Evolutionary conservation across 2,329 filamentous ascomycete genomes (phyloP).

Genomic region (Pestalotiopsis fici): DNA sequence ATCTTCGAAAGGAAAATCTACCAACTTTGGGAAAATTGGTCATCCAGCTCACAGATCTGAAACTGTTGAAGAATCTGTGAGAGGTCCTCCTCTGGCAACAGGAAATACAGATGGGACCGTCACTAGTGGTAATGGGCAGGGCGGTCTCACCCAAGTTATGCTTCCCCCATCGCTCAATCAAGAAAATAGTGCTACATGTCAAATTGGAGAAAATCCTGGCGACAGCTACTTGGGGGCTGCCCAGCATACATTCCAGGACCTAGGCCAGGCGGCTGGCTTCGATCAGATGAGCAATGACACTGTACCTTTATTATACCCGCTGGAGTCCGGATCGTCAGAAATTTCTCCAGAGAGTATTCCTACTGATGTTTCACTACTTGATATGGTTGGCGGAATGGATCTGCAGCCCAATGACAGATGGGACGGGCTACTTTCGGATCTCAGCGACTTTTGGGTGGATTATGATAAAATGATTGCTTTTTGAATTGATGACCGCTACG

Average conservation of each 20-base stretch:
- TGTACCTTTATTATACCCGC: background rate
- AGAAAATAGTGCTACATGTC: background rate
- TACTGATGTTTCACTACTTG: background rate
- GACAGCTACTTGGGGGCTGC: background rate
- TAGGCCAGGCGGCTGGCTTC: background rate
- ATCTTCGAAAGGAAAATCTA: background rate
- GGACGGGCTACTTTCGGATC: background rate
- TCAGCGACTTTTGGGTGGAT: conserved; percentile 3
- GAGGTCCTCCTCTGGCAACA: background rate
- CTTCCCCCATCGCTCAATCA: background rate
- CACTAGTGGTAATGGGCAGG: background rate
- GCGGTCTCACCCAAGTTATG: background rate
- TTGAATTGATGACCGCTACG: background rate
- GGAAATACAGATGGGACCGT: background rate
- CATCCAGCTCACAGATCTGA: background rate
- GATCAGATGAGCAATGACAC: background rate
- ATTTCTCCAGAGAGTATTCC: background rate
- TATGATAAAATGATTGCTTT: conserved; percentile 2
- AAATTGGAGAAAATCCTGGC: background rate
- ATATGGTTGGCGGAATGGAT: background rate
- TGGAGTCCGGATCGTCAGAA: background rate
- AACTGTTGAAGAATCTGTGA: background rate
- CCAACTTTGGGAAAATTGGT: background rate
- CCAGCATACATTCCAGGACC: background rate
- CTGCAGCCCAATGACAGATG: background rate